Conservation (phyloP, 108 stramenopile species). For the Nannochloropsis salina region DNA sequence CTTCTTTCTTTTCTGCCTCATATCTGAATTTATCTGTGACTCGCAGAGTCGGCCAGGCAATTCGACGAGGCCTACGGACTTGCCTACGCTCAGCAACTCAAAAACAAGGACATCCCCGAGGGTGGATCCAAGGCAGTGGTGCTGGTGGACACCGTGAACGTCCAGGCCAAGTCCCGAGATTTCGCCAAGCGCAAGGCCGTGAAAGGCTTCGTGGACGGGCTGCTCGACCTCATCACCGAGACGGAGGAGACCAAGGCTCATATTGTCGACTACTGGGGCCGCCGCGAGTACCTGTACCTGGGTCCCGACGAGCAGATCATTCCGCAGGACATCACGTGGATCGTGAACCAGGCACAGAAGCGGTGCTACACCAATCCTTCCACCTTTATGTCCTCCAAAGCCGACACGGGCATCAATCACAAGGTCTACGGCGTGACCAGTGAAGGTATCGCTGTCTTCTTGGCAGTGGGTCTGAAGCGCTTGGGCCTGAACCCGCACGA, state of each 20-base stretch:
- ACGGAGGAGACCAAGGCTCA: constrained; percentile 69
- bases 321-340: constrained; percentile 91
- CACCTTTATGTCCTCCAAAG: constrained; percentile 96
- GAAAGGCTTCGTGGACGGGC: constrained; percentile 88
- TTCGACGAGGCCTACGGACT: constrained; percentile 91
- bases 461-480: constrained; percentile 65
- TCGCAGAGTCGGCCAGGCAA: constrained; percentile 80
- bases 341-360: constrained; percentile 75
- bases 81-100: constrained; percentile 87
- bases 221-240: constrained; percentile 85
- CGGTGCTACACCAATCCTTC: constrained; percentile 80
- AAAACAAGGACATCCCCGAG: constrained; percentile 98
- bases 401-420: constrained; percentile 90
- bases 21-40: too few species aligned
- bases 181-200: constrained; percentile 80
- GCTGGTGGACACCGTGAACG: constrained; percentile 67
- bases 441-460: constrained; percentile 89
- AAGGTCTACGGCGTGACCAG: constrained; percentile 82
- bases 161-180: constrained; percentile 22
- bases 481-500: constrained; percentile 73
- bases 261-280: constrained; percentile 80
- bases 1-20: too few species aligned
- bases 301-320: constrained; percentile 93
- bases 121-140: constrained; percentile 92
- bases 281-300: constrained; percentile 86